Base-by-base conservation (phyloP, 1,284 basidiomycete species). In the Boletus subluridellus region DNA sequence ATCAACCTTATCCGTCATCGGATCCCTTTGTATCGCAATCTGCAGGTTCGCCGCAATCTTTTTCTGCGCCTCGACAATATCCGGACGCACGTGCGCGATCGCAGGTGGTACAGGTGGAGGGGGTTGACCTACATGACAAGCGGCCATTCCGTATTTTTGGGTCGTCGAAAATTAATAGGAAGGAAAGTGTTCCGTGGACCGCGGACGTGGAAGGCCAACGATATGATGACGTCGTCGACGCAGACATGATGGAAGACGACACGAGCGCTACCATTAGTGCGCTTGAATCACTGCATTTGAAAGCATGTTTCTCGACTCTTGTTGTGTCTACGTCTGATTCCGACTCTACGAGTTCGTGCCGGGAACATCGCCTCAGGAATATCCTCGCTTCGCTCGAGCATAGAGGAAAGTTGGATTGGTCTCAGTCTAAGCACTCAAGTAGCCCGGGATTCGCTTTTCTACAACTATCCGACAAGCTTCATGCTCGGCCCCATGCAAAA, bases 401-500 rank as follows among this genome's bases (percentile, higher is more conserved):
- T 4, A 11, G 12, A 44, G 5, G 12, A 44, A 44, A 8, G 12
- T 44, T 7, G 7, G 42, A 42, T 24, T 14, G 10, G 35, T 37
- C 35, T 37, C 35, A 6, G 35, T 15, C 9, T 5, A 6, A 28
- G 11, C 11, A 28, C 46, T 17, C 10, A 32, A 21, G 15, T 21
- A 15, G n/a, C 28, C n/a, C 12, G 8, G 8, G 46, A 15, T 39
- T 32, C 21, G 0, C 30, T 24, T 49, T 49, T 24, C 8, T 41
- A 24, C n/a, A 24, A 17, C 3, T 32, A 32, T 73, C 38, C 24
- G 17, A 35, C 94, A 96, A 70, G 77, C 5, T 67, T 82, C 32
- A 82, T 96, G 71, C 81, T 96, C 11, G 3, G n/a, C 34, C 28
- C 32, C 28, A 42, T 49, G n/a, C 24, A 54, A 24, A 26, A 4